Conservation (phyloP, 164 flowering plant genomes). For the Akebia trifoliata region DNA sequence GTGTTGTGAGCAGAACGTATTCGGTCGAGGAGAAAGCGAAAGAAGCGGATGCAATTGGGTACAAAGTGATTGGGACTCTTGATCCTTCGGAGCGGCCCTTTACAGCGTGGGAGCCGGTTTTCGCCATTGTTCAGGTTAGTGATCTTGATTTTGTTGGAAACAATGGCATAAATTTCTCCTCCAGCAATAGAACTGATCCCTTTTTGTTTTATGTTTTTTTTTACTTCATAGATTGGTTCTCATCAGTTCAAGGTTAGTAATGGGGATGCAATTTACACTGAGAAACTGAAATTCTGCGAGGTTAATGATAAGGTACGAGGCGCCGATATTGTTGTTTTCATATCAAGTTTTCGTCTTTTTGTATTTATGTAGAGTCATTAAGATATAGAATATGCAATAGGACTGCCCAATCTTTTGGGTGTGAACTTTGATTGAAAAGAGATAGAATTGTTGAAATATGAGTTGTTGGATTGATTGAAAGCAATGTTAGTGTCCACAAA, state of each 20-base stretch:
- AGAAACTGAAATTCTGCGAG: conserved; percentile 82
- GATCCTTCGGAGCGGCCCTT: conserved; percentile 51
- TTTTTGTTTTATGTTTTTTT: conserved; percentile 1
- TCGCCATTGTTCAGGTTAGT: conserved; percentile 86
- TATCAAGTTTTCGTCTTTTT: too few relatives aligned
- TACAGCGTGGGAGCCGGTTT: conserved; percentile 70
- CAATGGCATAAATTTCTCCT: not conserved
- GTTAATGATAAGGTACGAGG: conserved; percentile 86
- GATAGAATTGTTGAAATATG: too few relatives aligned
- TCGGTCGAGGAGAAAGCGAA: conserved; percentile 56
- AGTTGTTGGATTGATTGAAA: too few relatives aligned
- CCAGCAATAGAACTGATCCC: not conserved
- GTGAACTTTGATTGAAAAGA: too few relatives aligned
- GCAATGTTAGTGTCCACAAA: too few relatives aligned
- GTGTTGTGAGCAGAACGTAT: conserved; percentile 25
- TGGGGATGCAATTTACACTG: conserved; percentile 71
- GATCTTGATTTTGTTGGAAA: not conserved
- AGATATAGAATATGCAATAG: too few relatives aligned
- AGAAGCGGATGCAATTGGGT: conserved; percentile 87
- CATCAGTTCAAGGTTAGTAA: conserved; percentile 98
- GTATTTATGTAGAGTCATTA: too few relatives aligned
- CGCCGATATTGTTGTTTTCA: not conserved
- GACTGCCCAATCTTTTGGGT: too few relatives aligned
- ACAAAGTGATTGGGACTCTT: conserved; percentile 73
- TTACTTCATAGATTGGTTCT: conserved; percentile 70